Percentiles rank a stretch among this genome's conserved stretches.
Evolutionary conservation across 345 rosid species (phyloP).

Genomic region (Gossypium australe): DNA sequence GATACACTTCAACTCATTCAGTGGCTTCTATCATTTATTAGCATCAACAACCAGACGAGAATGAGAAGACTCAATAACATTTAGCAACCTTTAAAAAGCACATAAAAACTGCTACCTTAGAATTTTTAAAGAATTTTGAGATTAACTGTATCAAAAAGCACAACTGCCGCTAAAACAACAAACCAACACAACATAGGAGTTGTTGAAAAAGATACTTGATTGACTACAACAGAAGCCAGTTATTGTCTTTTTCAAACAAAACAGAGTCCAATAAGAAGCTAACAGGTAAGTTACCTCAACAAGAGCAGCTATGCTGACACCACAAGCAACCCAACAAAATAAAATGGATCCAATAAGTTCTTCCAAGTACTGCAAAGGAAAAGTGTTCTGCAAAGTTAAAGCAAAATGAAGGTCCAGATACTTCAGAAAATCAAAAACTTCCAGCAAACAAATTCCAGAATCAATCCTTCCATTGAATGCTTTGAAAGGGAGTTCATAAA

Average conservation of each 20-base stretch:
- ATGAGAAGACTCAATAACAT: background rate
- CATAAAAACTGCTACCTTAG: background rate
- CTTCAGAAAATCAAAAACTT: background rate
- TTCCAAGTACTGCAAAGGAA: constrained; percentile 69
- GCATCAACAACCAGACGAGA: background rate
- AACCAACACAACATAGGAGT: background rate
- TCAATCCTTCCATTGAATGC: background rate
- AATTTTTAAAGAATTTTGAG: background rate
- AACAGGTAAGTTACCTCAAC: constrained; percentile 60
- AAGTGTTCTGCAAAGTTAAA: constrained; percentile 1
- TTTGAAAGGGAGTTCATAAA: background rate
- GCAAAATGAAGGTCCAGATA: constrained; percentile 10
- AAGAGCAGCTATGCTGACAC: constrained; percentile 80
- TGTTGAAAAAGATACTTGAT: background rate
- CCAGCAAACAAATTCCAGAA: background rate
- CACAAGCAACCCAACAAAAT: constrained; percentile 80
- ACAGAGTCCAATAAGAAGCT: constrained; percentile 9
- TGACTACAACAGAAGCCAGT: background rate
- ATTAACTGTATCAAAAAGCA: background rate
- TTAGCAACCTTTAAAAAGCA: background rate
- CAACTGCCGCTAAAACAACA: background rate
- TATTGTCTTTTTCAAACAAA: background rate
- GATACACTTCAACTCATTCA: background rate
- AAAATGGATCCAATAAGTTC: constrained; percentile 76
- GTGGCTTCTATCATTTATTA: background rate